Percentiles rank a stretch among this genome's conserved stretches.
Conservation (phyloP, 495 filamentous ascomycete genomes). For the Lasiosphaeria hispida region DNA sequence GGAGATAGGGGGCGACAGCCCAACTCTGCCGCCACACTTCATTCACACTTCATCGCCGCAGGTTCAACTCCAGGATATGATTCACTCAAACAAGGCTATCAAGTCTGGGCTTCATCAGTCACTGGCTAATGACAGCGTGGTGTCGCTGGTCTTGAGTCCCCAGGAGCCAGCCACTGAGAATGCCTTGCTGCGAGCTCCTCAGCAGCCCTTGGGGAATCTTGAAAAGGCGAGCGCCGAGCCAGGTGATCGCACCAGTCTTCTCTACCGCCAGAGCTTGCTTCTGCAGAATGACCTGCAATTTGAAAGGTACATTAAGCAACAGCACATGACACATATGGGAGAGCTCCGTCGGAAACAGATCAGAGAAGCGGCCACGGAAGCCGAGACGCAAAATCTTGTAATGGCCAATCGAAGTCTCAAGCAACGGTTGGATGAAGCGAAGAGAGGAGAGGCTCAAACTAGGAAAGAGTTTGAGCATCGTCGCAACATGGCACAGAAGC, state of each 20-base stretch:
- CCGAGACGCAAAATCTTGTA: conserved; percentile 72
- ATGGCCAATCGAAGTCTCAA: conserved; percentile 70
- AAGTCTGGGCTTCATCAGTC: conserved; percentile 53
- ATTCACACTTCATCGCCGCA: conserved; percentile 41
- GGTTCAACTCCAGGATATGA: conserved; percentile 52
- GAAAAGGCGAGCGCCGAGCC: conserved; percentile 6
- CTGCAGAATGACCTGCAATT: conserved; percentile 74
- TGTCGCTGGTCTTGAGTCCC: conserved; percentile 44
- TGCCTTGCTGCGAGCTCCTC: conserved; percentile 19
- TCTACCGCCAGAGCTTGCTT: conserved; percentile 64
- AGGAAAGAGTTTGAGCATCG: conserved; percentile 64
- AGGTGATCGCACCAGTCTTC: conserved; percentile 49
- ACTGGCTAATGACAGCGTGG: conserved; percentile 48
- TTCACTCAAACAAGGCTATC: conserved; percentile 50
- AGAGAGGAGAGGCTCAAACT: conserved; percentile 58
- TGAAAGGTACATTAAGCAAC: conserved; percentile 71
- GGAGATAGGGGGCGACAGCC: conserved; percentile 50
- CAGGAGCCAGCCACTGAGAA: conserved; percentile 39
- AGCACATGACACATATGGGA: conserved; percentile 72
- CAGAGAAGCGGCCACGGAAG: conserved; percentile 64
- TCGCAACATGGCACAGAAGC: conserved; percentile 64
- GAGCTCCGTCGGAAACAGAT: conserved; percentile 66
- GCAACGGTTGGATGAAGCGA: conserved; percentile 64
- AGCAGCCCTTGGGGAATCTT: conserved; percentile 12
- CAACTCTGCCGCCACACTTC: conserved; percentile 51